Evolutionary conservation across 768 basidiomycete genomes (phyloP), one percentile per base, ranked within the genome.

Genomic region (Mycena metata): DNA sequence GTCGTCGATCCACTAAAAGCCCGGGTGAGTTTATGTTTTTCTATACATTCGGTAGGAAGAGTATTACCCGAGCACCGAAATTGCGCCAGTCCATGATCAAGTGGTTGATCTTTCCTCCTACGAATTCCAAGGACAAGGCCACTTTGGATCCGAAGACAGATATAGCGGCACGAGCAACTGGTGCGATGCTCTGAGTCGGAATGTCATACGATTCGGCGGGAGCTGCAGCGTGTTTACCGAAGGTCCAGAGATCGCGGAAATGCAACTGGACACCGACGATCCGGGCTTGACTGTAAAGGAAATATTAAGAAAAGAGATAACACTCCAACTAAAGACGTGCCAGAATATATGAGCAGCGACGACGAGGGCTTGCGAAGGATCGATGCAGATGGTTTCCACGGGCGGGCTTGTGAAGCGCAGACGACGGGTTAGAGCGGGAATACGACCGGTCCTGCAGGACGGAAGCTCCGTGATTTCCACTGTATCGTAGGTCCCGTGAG

Each of bases 161-260:
- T 63, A 83, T 79, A 23, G 80, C 72, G 60, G 83, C 76, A 49
- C 76, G 80, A 16, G 73, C 70, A 39, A 85, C 78, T 8, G 80
- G 78, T 9, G 76, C 78, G 51, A 79, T 50, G 21, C 78, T 69
- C 60, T 81, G 83, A 19, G 80, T 81, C 30, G 74, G 76, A 66
- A 84, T 83, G 49, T 85, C 84, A 66, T 83, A 85, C 41, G 77
- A 78, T 39, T 81, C 74, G 13, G 78, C 76, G 43, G 74, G 75
- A 33, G 87, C 84, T 56, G 76, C 79, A 35, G 84, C 79, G 72
- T 90, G 89, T 72, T 87, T 86, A 62, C 82, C 84, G 65, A 87
- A 88, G n/a, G 80, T 80, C 80, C 84, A 85, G 57, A 90, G 76
- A 73, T 89, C 81, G 66, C 87, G 85, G 64, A 90, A 82, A 69